Percentiles rank a stretch among this genome's conserved stretches.
Conservation (phyloP, 2,329 filamentous ascomycete species). For the Arthrinium phaeospermum region DNA sequence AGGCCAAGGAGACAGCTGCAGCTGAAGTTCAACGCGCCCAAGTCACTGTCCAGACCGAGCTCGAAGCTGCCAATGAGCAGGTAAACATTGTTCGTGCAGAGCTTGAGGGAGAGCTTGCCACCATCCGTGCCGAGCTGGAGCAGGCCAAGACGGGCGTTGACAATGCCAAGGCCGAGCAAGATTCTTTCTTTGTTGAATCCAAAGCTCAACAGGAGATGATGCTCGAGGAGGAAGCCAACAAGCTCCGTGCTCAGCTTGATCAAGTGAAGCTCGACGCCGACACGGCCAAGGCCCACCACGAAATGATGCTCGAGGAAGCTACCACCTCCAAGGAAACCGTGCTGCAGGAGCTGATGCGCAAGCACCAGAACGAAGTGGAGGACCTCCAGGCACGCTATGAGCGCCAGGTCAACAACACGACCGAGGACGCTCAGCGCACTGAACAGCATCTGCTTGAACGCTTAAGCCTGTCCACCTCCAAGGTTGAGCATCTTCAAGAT, state of each 20-base stretch:
- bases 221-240: constrained; percentile 76
- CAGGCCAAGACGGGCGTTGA: constrained; percentile 77
- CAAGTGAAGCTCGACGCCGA: constrained; percentile 80
- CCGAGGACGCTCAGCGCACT: constrained; percentile 81
- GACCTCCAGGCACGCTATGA: constrained; percentile 79
- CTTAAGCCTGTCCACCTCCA: constrained; percentile 81
- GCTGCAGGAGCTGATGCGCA: constrained; percentile 46
- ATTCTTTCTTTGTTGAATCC: constrained; percentile 77
- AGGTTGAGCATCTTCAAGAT: constrained; percentile 84
- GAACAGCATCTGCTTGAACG: constrained; percentile 83
- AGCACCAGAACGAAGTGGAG: constrained; percentile 72
- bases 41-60: constrained; percentile 77
- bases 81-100: constrained; percentile 83
- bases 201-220: constrained; percentile 81
- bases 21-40: constrained; percentile 83
- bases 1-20: constrained; percentile 79
- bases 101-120: constrained; percentile 78
- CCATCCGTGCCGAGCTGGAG: constrained; percentile 75
- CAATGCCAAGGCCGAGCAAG: constrained; percentile 75
- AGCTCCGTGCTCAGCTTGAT: constrained; percentile 77
- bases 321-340: constrained; percentile 49
- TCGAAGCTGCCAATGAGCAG: constrained; percentile 84
- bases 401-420: constrained; percentile 72
- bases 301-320: constrained; percentile 84
- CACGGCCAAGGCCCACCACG: constrained; percentile 78